Conservation (phyloP, 1,139 yeast species). For the Yamadazyma dendronema region DNA sequence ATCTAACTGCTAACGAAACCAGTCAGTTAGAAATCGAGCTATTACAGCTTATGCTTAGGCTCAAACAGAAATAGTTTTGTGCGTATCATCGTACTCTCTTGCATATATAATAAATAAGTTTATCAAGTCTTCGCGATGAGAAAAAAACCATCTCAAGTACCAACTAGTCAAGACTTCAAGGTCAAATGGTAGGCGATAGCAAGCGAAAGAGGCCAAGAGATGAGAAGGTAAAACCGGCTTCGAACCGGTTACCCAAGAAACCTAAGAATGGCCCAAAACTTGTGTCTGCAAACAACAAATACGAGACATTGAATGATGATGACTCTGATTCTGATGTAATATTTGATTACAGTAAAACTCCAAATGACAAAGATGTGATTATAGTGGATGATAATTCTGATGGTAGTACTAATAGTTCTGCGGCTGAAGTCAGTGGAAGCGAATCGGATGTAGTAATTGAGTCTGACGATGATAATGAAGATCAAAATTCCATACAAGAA, state of each 20-base stretch:
- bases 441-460: background rate
- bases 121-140: background rate
- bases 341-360: constrained; percentile 15
- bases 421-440: constrained; percentile 6
- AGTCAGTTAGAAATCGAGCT: constrained; percentile 32
- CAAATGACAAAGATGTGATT: constrained; percentile 9
- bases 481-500: constrained; percentile 6
- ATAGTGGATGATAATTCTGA: constrained; percentile 27
- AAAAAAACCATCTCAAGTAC: background rate
- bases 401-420: constrained; percentile 26
- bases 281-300: constrained; percentile 19
- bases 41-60: constrained; percentile 11
- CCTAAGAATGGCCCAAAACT: constrained; percentile 8
- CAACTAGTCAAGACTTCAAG: constrained; percentile 5
- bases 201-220: constrained; percentile 20
- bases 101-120: background rate
- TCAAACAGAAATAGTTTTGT: background rate
- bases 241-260: too few species aligned
- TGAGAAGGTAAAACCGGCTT: too few species aligned
- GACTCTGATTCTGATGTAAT: constrained; percentile 21
- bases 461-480: background rate
- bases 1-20: constrained; percentile 13
- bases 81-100: background rate
- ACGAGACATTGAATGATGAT: constrained; percentile 9
- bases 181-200: constrained; percentile 16